Conservation (phyloP, 2,329 filamentous ascomycete genomes). For the Penicillium sp. region DNA sequence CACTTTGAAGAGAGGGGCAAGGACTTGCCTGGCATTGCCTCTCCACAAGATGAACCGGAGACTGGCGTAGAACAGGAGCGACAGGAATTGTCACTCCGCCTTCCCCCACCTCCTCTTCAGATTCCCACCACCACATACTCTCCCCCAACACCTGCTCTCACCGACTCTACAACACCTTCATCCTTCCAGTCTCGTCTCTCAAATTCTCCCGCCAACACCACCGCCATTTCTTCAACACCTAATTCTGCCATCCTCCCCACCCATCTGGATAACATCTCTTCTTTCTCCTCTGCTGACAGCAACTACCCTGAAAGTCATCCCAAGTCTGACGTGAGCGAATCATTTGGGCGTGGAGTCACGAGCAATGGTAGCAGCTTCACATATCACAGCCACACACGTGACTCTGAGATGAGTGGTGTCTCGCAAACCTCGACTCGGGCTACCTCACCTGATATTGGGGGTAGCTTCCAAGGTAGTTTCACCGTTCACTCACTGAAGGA, state of each 20-base stretch:
- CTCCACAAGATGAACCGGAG: constrained; percentile 16
- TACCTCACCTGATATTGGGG: constrained; percentile 73
- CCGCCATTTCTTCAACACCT: constrained; percentile 27
- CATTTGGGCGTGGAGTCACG: constrained; percentile 64
- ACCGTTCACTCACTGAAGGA: constrained; percentile 64
- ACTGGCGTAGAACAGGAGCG: constrained; percentile 13
- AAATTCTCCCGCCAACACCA: constrained; percentile 27
- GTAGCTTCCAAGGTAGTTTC: constrained; percentile 51
- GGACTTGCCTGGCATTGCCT: constrained; percentile 16
- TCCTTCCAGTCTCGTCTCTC: constrained; percentile 43
- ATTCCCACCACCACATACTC: constrained; percentile 39
- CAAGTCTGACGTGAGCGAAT: constrained; percentile 31
- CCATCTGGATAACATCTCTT: constrained; percentile 25
- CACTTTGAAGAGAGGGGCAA: constrained; percentile 32
- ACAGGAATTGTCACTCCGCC: constrained; percentile 35
- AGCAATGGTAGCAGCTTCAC: constrained; percentile 77
- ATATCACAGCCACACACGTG: constrained; percentile 67
- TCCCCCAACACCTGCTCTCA: constrained; percentile 35
- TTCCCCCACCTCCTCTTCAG: constrained; percentile 45
- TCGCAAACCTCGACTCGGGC: constrained; percentile 84
- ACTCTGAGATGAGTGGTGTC: constrained; percentile 74
- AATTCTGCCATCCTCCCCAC: constrained; percentile 26
- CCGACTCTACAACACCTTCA: constrained; percentile 39
- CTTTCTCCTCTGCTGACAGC: constrained; percentile 28
- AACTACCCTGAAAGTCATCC: constrained; percentile 36